Evolutionary conservation across 1,139 yeast species (phyloP).

Genomic region (Nakaseomyces glabratus): DNA sequence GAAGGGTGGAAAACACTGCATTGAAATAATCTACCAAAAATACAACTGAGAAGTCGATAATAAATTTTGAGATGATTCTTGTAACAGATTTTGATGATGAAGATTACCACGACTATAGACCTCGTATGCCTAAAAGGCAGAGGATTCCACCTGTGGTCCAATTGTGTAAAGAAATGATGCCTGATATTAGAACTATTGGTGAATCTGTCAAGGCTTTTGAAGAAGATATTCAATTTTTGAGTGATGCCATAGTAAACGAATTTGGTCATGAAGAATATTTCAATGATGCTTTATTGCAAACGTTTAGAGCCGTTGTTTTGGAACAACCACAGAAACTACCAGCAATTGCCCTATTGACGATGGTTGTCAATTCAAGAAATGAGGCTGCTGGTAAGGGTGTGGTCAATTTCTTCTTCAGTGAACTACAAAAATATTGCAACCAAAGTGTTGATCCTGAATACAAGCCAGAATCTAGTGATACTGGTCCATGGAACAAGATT

Average conservation of each 20-base stretch:
- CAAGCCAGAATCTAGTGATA: conserved; percentile 33
- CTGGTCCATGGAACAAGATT: conserved; percentile 64
- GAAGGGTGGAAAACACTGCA: no score
- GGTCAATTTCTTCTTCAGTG: conserved; percentile 58
- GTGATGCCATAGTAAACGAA: conserved; percentile 59
- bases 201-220: conserved; percentile 52
- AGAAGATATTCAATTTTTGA: conserved; percentile 59
- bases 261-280: conserved; percentile 58
- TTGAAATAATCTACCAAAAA: no score
- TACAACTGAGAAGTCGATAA: no score
- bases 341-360: conserved; percentile 59
- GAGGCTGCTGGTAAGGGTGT: conserved; percentile 61
- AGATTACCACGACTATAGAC: conserved; percentile 28
- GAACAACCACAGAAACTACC: conserved; percentile 91
- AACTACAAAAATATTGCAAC: conserved; percentile 48
- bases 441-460: conserved; percentile 22
- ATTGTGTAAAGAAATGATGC: conserved; percentile 35
- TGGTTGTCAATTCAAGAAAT: conserved; percentile 59
- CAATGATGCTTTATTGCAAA: conserved; percentile 50
- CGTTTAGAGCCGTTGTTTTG: conserved; percentile 56
- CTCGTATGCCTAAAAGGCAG: conserved; percentile 30
- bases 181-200: conserved; percentile 57
- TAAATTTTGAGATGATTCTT: no score
- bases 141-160: conserved; percentile 36
- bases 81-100: conserved; percentile 28